Evolutionary conservation across 306 rosid genomes (phyloP).

Genomic region (Pueraria montana): DNA sequence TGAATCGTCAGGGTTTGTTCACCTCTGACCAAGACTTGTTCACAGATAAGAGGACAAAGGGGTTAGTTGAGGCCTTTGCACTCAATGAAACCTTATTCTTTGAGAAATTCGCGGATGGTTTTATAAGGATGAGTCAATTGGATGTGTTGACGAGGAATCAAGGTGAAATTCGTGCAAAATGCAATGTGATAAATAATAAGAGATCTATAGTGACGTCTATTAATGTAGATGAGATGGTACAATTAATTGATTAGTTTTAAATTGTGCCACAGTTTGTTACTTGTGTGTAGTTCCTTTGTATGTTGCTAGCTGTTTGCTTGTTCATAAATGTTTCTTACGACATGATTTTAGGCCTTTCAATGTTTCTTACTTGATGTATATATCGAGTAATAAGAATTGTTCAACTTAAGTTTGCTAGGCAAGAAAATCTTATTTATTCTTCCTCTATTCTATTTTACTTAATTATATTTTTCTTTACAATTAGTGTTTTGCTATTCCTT

Average conservation of each 20-base stretch:
- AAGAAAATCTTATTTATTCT: neutral
- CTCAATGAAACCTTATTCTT: neutral
- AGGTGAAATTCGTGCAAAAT: slow-evolving; percentile 33
- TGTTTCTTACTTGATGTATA: neutral
- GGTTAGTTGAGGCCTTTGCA: slow-evolving; percentile 5
- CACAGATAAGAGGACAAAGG: slow-evolving; percentile 3
- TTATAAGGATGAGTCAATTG: slow-evolving; percentile 25
- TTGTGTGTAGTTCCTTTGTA: neutral
- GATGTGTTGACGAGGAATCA: neutral
- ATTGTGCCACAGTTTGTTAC: neutral
- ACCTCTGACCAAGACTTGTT: slow-evolving; percentile 21
- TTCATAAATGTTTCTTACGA: neutral
- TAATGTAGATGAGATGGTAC: neutral
- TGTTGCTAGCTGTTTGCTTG: neutral
- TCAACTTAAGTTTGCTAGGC: neutral
- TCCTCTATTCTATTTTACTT: neutral
- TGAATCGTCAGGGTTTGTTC: slow-evolving; percentile 8
- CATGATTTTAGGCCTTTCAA: neutral
- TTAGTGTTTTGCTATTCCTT: neutral
- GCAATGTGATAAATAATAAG: neutral
- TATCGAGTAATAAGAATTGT: neutral
- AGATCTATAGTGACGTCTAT: no score
- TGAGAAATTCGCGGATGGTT: neutral
- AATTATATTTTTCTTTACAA: neutral
- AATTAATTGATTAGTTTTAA: neutral